Evolutionary conservation across 768 basidiomycete genomes (phyloP).

Genomic region (Amanita phalloides): DNA sequence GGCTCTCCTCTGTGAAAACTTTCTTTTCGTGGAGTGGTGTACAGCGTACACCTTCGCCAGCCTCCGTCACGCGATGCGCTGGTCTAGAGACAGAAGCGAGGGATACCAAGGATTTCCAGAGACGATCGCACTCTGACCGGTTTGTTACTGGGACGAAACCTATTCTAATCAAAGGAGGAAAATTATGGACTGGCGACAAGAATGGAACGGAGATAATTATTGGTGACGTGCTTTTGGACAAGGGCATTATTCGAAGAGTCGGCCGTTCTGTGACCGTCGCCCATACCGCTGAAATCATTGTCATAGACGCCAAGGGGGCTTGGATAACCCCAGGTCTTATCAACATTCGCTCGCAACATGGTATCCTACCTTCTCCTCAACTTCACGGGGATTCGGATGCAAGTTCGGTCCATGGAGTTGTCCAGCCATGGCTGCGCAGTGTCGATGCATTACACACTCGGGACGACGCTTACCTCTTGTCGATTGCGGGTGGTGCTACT

Average conservation of each 20-base stretch:
- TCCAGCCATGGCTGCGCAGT: conserved; percentile 55
- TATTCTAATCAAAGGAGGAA: conserved; percentile 62
- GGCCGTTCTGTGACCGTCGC: conserved; percentile 29
- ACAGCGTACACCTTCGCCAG: conserved; percentile 10
- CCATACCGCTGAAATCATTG: conserved; percentile 28
- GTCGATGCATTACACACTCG: conserved; percentile 78
- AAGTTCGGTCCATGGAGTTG: conserved; percentile 39
- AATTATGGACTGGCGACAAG: conserved; percentile 70
- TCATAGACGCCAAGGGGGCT: conserved; percentile 52
- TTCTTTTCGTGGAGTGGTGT: neutral
- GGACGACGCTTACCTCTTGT: conserved; percentile 57
- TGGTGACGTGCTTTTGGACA: conserved; percentile 62
- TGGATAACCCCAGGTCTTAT: conserved; percentile 79
- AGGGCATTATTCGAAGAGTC: conserved; percentile 53
- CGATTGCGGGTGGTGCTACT: conserved; percentile 75
- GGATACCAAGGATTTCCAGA: conserved; percentile 33
- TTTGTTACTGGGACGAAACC: conserved; percentile 54
- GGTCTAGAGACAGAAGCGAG: conserved; percentile 29
- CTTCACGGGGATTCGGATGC: conserved; percentile 43
- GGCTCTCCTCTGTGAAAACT: neutral
- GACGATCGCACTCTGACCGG: conserved; percentile 50
- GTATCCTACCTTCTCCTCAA: conserved; percentile 37
- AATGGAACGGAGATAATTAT: conserved; percentile 57
- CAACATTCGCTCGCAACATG: conserved; percentile 62
- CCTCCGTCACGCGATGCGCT: conserved; percentile 32